phyloP scores from a whole-genome alignment of 2,329 filamentous ascomycete species.

The Thyridium curvatum region DNA sequence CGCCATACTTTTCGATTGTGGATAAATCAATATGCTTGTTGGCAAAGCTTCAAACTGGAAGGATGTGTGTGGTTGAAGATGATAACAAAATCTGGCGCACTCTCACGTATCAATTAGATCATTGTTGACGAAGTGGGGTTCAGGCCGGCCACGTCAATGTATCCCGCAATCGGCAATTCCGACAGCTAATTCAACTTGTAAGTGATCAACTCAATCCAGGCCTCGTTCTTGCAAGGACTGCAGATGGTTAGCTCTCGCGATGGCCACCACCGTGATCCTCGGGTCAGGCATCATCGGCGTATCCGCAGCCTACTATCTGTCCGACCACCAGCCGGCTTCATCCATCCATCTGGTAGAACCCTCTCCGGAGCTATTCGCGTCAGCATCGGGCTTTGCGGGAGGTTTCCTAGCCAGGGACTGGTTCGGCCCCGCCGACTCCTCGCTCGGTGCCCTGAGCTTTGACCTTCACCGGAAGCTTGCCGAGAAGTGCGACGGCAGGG shows the following conservation, averaged over 20 bases:
- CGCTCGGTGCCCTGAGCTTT: conserved; percentile 63
- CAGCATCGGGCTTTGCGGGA: conserved; percentile 67
- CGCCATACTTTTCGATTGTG: conserved; percentile 23
- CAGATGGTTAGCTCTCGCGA: conserved; percentile 9
- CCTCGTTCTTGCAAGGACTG: too few relatives aligned
- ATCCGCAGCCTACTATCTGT: conserved; percentile 68
- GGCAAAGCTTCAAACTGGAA: background rate
- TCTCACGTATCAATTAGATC: too few relatives aligned
- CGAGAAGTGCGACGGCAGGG: conserved; percentile 46
- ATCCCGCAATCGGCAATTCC: too few relatives aligned
- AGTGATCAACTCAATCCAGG: too few relatives aligned
- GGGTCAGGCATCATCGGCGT: conserved; percentile 66
- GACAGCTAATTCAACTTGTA: too few relatives aligned
- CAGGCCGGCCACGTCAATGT: too few relatives aligned
- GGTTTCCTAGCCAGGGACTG: conserved; percentile 72
- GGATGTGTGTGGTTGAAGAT: conserved; percentile 1
- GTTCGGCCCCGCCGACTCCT: conserved; percentile 52
- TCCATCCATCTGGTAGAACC: conserved; percentile 42
- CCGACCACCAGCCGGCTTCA: conserved; percentile 34
- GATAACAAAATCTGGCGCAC: too few relatives aligned
- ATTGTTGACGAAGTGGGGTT: too few relatives aligned
- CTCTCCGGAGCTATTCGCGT: conserved; percentile 55
- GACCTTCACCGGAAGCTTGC: conserved; percentile 61
- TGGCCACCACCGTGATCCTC: conserved; percentile 56
- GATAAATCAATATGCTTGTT: too few relatives aligned